Conservation (phyloP, 2,329 filamentous ascomycete genomes). For the Trichoderma breve region DNA sequence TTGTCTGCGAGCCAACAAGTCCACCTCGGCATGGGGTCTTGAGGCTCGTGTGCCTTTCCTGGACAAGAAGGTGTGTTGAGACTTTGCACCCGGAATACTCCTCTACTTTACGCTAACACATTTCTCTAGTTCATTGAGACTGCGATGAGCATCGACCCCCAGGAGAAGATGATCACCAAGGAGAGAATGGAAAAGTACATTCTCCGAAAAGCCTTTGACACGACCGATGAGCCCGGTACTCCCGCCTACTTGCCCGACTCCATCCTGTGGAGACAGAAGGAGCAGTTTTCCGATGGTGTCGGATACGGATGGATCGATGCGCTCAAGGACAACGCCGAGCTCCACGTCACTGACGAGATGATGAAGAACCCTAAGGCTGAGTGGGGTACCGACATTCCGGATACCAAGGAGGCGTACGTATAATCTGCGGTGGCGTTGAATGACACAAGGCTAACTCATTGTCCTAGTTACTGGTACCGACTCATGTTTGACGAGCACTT, state of each 20-base stretch:
- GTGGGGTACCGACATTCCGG: constrained; percentile 90
- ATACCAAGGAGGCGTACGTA: constrained; percentile 88
- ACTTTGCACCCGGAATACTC: neutral
- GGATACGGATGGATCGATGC: constrained; percentile 99
- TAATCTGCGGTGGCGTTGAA: neutral
- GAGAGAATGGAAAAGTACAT: constrained; percentile 96
- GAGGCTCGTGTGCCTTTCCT: constrained; percentile 98
- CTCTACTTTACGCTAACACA: neutral
- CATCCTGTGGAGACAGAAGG: constrained; percentile 98
- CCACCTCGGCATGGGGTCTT: constrained; percentile 94
- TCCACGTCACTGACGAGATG: constrained; percentile 91
- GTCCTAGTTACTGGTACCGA: constrained; percentile 84
- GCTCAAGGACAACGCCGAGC: constrained; percentile 89
- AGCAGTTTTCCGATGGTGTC: constrained; percentile 98
- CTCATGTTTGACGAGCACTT: constrained; percentile 99
- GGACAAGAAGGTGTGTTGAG: constrained; percentile 67
- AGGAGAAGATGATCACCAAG: constrained; percentile 92
- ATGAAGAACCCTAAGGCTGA: constrained; percentile 97
- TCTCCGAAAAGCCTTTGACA: constrained; percentile 95
- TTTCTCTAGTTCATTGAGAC: constrained; percentile 74
- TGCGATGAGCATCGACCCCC: constrained; percentile 89
- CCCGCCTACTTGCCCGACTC: constrained; percentile 90
- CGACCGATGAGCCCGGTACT: constrained; percentile 74
- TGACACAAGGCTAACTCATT: constrained; percentile 28
- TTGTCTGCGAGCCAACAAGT: constrained; percentile 98